phyloP scores from a whole-genome alignment of 768 basidiomycete species.

The Psilocybe cyanescens region DNA sequence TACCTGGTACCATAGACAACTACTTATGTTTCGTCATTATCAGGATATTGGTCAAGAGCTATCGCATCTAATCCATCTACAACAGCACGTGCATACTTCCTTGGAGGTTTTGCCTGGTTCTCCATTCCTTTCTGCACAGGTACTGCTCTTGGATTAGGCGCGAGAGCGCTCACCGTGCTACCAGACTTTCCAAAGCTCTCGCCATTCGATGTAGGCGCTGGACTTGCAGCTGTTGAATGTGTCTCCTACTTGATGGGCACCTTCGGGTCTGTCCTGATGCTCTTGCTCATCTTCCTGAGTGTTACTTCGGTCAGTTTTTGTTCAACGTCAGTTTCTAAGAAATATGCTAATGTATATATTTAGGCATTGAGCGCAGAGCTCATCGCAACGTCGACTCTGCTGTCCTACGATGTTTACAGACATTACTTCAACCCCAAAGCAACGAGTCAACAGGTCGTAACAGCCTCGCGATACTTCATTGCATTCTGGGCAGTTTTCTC shows the following conservation, averaged over 20 bases:
- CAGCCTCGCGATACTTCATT: conserved; percentile 14
- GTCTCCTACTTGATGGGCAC: conserved; percentile 38
- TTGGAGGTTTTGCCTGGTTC: conserved; percentile 44
- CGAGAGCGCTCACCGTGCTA: conserved; percentile 25
- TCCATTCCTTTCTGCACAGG: conserved; percentile 42
- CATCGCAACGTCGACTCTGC: conserved; percentile 37
- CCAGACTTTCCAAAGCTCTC: conserved; percentile 32
- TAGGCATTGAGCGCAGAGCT: conserved; percentile 35
- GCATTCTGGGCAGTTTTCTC: conserved; percentile 26
- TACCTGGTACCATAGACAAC: background rate
- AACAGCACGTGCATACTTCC: conserved; percentile 38
- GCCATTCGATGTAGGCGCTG: conserved; percentile 32
- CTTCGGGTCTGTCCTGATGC: conserved; percentile 36
- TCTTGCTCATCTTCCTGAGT: conserved; percentile 37
- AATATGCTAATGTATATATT: too few relatives aligned
- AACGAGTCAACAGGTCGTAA: conserved; percentile 9
- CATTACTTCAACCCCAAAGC: conserved; percentile 25
- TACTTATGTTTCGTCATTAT: background rate
- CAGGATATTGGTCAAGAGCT: conserved; percentile 38
- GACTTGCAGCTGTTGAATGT: conserved; percentile 35
- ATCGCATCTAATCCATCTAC: conserved; percentile 38
- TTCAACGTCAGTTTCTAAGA: background rate
- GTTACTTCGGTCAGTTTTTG: conserved; percentile 32
- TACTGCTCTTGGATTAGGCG: conserved; percentile 38
- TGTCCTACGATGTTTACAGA: conserved; percentile 33